These are phyloP conservation scores for Chrysosporium queenslandicum DNA, from an alignment of 2,329 filamentous ascomycete species.

Conservation along the genomic window DNA sequence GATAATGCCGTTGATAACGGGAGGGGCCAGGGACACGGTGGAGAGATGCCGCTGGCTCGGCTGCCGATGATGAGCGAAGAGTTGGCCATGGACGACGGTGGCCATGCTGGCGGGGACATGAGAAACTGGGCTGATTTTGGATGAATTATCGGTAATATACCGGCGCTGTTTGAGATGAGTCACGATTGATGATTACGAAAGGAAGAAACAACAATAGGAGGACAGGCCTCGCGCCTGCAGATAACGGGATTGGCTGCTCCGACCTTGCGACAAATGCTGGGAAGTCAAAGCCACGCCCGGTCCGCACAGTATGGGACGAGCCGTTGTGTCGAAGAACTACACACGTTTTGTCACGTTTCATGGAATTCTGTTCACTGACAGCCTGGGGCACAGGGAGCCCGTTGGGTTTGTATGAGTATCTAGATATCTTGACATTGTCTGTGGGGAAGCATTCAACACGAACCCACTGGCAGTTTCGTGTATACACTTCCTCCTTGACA, in stretches of 20 bases:
- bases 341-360: too few species aligned
- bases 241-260: too few species aligned
- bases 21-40: not conserved
- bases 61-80: conserved; percentile 1
- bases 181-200: not conserved
- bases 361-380: too few species aligned
- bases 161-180: not conserved
- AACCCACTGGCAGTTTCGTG: not conserved
- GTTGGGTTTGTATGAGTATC: not conserved
- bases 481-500: not conserved
- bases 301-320: too few species aligned
- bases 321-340: too few species aligned
- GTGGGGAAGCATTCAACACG: not conserved
- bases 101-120: conserved; percentile 1
- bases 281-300: too few species aligned
- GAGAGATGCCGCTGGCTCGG: not conserved
- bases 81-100: not conserved
- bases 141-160: not conserved
- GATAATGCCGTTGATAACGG: conserved; percentile 20
- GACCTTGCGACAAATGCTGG: too few species aligned
- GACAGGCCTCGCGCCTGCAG: too few species aligned
- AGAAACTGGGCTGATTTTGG: conserved; percentile 18
- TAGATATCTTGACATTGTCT: not conserved
- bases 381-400: too few species aligned
- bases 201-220: not conserved